Percentiles rank a stretch among this genome's conserved stretches.
Conservation (phyloP, 768 basidiomycete species). For the Boletales sp. region DNA sequence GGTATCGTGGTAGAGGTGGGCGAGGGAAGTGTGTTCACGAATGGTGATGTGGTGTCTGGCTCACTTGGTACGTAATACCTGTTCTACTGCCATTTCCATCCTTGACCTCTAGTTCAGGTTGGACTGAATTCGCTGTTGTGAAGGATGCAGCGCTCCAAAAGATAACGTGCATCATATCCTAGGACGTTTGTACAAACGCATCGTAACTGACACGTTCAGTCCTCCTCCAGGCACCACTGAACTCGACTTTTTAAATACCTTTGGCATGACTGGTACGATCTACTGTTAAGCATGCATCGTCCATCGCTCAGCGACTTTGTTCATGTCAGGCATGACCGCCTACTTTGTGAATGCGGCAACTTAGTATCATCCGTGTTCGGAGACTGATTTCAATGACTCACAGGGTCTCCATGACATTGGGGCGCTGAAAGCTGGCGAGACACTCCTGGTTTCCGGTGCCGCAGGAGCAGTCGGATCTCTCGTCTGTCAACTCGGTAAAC, state of each 20-base stretch:
- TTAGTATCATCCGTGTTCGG: conserved; percentile 1
- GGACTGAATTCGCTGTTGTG: conserved; percentile 72
- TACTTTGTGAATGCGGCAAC: conserved; percentile 62
- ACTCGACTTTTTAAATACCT: conserved; percentile 77
- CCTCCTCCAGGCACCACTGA: conserved; percentile 55
- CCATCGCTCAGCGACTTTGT: background rate
- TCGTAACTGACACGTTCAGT: conserved; percentile 19
- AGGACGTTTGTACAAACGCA: background rate
- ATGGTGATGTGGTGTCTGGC: conserved; percentile 70
- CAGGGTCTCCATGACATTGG: conserved; percentile 84
- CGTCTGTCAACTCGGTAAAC: conserved; percentile 81
- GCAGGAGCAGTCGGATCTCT: conserved; percentile 88
- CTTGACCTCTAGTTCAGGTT: conserved; percentile 43
- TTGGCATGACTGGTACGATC: conserved; percentile 69
- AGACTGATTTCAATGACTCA: background rate
- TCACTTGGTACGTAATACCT: conserved; percentile 46
- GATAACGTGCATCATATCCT: conserved; percentile 46
- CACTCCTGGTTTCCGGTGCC: conserved; percentile 83
- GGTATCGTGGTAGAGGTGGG: conserved; percentile 64
- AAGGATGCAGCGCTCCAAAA: conserved; percentile 49
- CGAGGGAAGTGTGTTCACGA: conserved; percentile 47
- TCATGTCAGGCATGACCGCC: conserved; percentile 70
- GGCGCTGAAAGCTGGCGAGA: conserved; percentile 78
- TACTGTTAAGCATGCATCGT: background rate
- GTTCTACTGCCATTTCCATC: background rate